phyloP scores from a whole-genome alignment of 805 yeast genomes.

The Nakazawaea ishiwadae region DNA sequence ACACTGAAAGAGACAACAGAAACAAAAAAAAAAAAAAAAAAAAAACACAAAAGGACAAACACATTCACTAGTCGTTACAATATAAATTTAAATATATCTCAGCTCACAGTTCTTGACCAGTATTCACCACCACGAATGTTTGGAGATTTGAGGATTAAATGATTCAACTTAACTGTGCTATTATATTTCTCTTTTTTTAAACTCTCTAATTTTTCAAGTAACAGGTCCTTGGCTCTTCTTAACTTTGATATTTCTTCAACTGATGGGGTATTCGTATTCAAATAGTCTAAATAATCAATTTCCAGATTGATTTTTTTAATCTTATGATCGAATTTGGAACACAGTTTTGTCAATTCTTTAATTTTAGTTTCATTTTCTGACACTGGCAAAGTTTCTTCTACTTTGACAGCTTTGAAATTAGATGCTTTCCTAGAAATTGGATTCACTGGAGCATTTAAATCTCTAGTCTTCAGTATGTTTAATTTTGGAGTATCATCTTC shows the following conservation, averaged over 20 bases:
- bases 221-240: slow-evolving; percentile 10
- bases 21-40: no score
- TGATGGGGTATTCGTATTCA: slow-evolving; percentile 6
- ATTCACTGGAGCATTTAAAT: slow-evolving; percentile 1
- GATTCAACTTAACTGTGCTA: slow-evolving; percentile 10
- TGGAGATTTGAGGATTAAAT: slow-evolving; percentile 9
- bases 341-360: slow-evolving; percentile 1
- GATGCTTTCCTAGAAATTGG: slow-evolving; percentile 8
- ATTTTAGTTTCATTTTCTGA: slow-evolving; percentile 8
- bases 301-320: slow-evolving; percentile 9
- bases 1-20: no score
- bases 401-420: slow-evolving; percentile 9
- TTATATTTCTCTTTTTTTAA: slow-evolving; percentile 12
- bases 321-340: slow-evolving; percentile 3
- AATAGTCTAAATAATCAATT: slow-evolving; percentile 11
- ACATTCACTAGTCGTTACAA: no score
- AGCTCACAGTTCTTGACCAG: slow-evolving; percentile 12
- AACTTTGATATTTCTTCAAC: slow-evolving; percentile 11
- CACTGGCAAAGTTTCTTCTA: background rate
- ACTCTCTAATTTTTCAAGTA: slow-evolving; percentile 8
- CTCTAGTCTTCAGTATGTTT: slow-evolving; percentile 10
- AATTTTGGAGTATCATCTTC: background rate
- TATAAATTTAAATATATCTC: background rate
- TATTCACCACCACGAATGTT: slow-evolving; percentile 12
- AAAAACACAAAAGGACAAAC: background rate